Conservation (phyloP, 2,329 filamentous ascomycete genomes). For the Lachnellula occidentalis region DNA sequence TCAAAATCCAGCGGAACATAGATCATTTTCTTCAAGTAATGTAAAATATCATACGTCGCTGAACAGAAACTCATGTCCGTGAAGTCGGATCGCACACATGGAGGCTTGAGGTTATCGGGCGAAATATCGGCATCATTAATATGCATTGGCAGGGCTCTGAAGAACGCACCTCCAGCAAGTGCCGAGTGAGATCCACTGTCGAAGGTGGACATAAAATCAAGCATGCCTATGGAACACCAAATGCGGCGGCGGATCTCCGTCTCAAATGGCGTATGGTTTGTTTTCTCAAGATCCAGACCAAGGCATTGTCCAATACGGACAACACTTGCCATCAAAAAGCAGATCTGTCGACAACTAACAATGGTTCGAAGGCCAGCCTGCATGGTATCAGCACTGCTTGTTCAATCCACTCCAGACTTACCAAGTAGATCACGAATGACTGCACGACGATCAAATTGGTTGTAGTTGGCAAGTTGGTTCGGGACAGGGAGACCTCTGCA, state of each 20-base stretch:
- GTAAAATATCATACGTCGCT: neutral
- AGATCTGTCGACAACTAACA: neutral
- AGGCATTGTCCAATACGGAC: slow-evolving; percentile 4
- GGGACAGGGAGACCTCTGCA: slow-evolving; percentile 1
- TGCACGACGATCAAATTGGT: slow-evolving; percentile 2
- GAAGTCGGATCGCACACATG: neutral
- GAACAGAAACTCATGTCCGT: slow-evolving; percentile 1
- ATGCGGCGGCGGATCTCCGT: neutral
- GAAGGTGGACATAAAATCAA: slow-evolving; percentile 1
- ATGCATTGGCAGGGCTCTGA: neutral
- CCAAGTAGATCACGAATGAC: slow-evolving; percentile 6
- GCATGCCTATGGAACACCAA: neutral
- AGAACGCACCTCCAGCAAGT: neutral
- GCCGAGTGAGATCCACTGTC: slow-evolving; percentile 5
- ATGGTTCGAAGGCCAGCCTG: slow-evolving; percentile 1
- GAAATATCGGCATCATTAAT: slow-evolving; percentile 5
- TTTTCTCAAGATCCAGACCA: neutral
- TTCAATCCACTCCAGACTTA: neutral
- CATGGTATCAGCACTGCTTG: neutral
- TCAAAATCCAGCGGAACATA: slow-evolving; percentile 1
- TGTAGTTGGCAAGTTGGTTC: neutral
- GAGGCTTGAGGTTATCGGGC: neutral
- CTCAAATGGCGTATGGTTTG: neutral
- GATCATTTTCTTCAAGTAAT: neutral
- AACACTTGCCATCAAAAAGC: slow-evolving; percentile 1